phyloP scores from a whole-genome alignment of 768 basidiomycete species.

The Russula brevipes region DNA sequence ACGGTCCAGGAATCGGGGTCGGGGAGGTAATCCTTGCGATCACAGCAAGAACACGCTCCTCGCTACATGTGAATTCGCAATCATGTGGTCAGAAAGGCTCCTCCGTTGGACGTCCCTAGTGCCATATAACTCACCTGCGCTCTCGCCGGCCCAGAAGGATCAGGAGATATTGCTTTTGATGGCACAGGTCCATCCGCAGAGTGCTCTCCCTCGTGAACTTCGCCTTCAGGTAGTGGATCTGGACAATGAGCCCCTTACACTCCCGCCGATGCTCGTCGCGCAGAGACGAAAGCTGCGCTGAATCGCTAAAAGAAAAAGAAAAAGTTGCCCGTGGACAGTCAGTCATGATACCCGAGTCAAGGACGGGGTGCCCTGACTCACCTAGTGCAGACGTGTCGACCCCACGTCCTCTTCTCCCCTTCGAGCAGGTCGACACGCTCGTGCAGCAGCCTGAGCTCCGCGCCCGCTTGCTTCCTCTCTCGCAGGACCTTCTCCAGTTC shows the following conservation, averaged over 20 bases:
- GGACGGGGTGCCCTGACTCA: conserved; percentile 34
- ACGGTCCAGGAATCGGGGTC: conserved; percentile 42
- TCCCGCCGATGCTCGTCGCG: conserved; percentile 74
- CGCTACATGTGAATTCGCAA: conserved; percentile 39
- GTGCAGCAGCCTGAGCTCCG: conserved; percentile 54
- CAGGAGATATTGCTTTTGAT: conserved; percentile 88
- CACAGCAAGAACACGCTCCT: conserved; percentile 65
- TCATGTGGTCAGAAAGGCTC: too few species aligned
- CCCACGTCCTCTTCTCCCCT: conserved; percentile 51
- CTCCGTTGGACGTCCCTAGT: too few species aligned
- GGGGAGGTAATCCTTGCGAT: conserved; percentile 76
- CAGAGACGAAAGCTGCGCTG: conserved; percentile 47
- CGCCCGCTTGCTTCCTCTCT: conserved; percentile 59
- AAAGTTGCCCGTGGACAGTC: not conserved
- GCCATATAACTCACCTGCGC: conserved; percentile 48
- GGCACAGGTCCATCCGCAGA: conserved; percentile 67
- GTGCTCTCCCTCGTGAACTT: conserved; percentile 82
- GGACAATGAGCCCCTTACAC: conserved; percentile 84
- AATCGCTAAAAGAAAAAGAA: conserved; percentile 39
- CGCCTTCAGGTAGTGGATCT: conserved; percentile 88
- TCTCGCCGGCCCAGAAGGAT: conserved; percentile 65
- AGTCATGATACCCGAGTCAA: not conserved
- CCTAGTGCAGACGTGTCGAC: conserved; percentile 53
- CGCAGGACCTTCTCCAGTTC: conserved; percentile 48
- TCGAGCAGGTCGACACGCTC: conserved; percentile 21